Evolutionary conservation across 805 yeast genomes (phyloP).

Genomic region (Myxozyma mucilagina): DNA sequence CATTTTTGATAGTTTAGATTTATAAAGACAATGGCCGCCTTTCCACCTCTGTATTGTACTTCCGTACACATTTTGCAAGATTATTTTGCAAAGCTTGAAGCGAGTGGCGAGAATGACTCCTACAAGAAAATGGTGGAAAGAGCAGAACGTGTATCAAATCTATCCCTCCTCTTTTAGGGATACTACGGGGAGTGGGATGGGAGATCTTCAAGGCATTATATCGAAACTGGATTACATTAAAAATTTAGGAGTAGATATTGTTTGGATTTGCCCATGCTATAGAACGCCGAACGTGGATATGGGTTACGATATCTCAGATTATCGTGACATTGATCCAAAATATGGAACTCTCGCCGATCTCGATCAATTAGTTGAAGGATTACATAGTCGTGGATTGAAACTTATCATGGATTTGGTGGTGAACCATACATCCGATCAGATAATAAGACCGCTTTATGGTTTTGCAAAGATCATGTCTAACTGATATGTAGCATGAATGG

Average conservation of each 20-base stretch:
- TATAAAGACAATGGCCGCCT: too few species aligned
- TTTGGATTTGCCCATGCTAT: conserved; percentile 61
- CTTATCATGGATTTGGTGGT: neutral
- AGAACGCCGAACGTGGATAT: conserved; percentile 62
- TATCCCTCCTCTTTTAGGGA: conserved; percentile 65
- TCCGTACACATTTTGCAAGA: too few species aligned
- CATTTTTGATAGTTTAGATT: too few species aligned
- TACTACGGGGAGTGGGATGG: conserved; percentile 59
- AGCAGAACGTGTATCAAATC: conserved; percentile 50
- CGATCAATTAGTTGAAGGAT: conserved; percentile 49
- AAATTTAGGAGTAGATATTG: conserved; percentile 51
- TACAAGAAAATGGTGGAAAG: neutral
- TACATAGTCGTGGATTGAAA: conserved; percentile 53
- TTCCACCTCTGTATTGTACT: too few species aligned
- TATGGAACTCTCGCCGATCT: neutral
- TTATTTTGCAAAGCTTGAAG: too few species aligned
- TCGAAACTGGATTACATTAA: conserved; percentile 55
- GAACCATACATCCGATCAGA: neutral
- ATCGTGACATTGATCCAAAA: conserved; percentile 49
- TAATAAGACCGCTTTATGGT: neutral
- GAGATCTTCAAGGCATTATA: conserved; percentile 56
- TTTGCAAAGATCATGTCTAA: conserved; percentile 32
- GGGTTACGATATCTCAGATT: conserved; percentile 65
- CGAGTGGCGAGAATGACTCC: too few species aligned
- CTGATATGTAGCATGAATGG: conserved; percentile 52